phyloP scores from a whole-genome alignment of 2,329 filamentous ascomycete genomes.

The Sclerotinia glacialis region DNA sequence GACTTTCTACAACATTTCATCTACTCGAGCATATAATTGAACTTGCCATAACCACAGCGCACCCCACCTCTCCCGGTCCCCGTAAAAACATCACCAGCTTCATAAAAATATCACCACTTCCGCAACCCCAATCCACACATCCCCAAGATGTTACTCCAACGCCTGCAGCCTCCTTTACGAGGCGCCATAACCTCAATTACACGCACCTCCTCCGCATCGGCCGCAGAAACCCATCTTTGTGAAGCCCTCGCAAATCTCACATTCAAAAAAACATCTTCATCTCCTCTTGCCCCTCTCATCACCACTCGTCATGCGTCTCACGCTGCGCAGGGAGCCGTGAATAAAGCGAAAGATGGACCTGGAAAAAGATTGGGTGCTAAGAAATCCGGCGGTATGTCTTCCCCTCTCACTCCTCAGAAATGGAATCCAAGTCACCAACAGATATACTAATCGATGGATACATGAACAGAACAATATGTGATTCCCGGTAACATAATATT shows the following conservation, averaged over 20 bases:
- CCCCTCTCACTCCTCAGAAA: neutral
- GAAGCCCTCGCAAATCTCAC: conserved; percentile 36
- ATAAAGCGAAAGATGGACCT: conserved; percentile 65
- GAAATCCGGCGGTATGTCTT: conserved; percentile 71
- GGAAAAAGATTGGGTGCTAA: conserved; percentile 93
- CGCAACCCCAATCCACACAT: neutral
- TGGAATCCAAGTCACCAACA: neutral
- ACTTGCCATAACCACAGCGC: neutral
- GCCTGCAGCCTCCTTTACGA: conserved; percentile 46
- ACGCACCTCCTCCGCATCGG: conserved; percentile 22
- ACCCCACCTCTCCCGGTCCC: neutral
- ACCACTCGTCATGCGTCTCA: conserved; percentile 38
- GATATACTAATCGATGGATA: conserved; percentile 19
- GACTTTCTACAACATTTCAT: neutral
- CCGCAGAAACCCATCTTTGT: conserved; percentile 31
- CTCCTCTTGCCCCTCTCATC: conserved; percentile 27
- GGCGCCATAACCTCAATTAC: conserved; percentile 40
- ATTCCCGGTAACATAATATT: conserved; percentile 97
- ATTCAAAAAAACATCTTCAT: conserved; percentile 24
- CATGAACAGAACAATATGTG: conserved; percentile 73
- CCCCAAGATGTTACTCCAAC: conserved; percentile 44
- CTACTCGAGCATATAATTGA: neutral
- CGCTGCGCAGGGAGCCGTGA: conserved; percentile 67
- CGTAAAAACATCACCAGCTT: conserved; percentile 17
- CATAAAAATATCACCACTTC: conserved; percentile 15